Evolutionary conservation across 352 stramenopile genomes (phyloP), one percentile per base, ranked within the genome.

Genomic region (Pythium chondricola): DNA sequence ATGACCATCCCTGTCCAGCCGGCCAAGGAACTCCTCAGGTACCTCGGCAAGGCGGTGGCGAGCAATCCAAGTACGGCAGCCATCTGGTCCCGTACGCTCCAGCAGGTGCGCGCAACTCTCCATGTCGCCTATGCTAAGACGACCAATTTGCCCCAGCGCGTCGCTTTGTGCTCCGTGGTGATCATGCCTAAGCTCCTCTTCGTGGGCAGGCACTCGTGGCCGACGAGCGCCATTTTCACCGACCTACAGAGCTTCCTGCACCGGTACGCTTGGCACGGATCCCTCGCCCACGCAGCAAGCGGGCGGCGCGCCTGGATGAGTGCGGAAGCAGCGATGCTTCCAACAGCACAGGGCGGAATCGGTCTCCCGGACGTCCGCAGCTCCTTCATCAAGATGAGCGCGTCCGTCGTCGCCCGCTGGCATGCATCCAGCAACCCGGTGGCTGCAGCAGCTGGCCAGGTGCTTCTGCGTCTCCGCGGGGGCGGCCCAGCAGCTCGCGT

Each of bases 141-240:
- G 11, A 49, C 48, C 2, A 26, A 56, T 18, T 2, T 56, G 1
- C 4, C 44, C 5, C 48, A 56, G 18, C 39, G 48, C 1, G 20
- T 39, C 1, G 11, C 22, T 18, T 10, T 58, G 6, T 38, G 25
- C 16, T 8, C 8, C 5, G 33, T 42, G 2, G 35, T 58, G 4
- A 27, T 49, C 13, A 35, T 51, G 26, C 50, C 50, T 16, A 58
- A 58, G 35, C 6, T 58, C 2, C 32, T 45, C 2, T 58, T 51
- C 10, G n/a, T 58, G 1, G 42, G 26, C 0, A 17, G 42, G 0
- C 50, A 51, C 25, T 17, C 24, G 5, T 58, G 42, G 29, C 50
- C 50, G 1, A 25, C 22, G 0, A 25, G 5, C 0, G n/a, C 22
- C 1, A 16, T 22, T 0, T 39, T 57, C 7, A 2, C 13, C 13